These are phyloP conservation scores for Nissolia schottii DNA, from an alignment of 306 rosid genomes.

Conservation along the genomic window DNA sequence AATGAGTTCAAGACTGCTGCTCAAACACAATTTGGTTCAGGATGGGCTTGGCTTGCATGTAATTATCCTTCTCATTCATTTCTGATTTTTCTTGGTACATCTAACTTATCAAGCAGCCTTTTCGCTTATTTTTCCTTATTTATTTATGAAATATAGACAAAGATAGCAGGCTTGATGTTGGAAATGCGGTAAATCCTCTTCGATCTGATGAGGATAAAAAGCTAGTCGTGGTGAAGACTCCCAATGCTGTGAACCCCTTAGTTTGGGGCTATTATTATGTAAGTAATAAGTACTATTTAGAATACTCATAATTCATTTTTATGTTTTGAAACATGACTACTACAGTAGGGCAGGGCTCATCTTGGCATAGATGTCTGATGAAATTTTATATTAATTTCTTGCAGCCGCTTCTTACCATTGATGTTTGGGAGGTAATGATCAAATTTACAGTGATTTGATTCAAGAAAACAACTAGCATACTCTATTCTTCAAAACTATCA, in stretches of 20 bases:
- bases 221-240: constrained; percentile 72
- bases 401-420: constrained; percentile 93
- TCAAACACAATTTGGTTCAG: constrained; percentile 87
- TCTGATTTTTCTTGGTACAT: not conserved
- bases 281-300: constrained; percentile 25
- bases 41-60: constrained; percentile 98
- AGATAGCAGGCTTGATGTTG: constrained; percentile 59
- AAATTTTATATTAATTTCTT: constrained; percentile 23
- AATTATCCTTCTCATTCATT: not conserved
- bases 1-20: constrained; percentile 66
- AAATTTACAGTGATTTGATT: not conserved
- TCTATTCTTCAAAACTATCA: not conserved
- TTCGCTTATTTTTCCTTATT: not conserved
- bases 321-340: not conserved
- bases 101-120: not conserved
- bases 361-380: constrained; percentile 14
- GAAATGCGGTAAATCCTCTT: constrained; percentile 67
- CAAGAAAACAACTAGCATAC: not conserved
- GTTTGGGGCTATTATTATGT: constrained; percentile 69
- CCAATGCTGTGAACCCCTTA: constrained; percentile 89
- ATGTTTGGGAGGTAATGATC: constrained; percentile 85
- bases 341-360: constrained; percentile 6
- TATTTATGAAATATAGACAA: constrained; percentile 41
- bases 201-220: constrained; percentile 66
- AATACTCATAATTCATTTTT: not conserved